Percentiles rank a stretch among this genome's conserved stretches.
These are phyloP conservation scores for Schwanniomyces occidentalis DNA, from an alignment of 805 yeast genomes.

Conservation along the genomic window DNA sequence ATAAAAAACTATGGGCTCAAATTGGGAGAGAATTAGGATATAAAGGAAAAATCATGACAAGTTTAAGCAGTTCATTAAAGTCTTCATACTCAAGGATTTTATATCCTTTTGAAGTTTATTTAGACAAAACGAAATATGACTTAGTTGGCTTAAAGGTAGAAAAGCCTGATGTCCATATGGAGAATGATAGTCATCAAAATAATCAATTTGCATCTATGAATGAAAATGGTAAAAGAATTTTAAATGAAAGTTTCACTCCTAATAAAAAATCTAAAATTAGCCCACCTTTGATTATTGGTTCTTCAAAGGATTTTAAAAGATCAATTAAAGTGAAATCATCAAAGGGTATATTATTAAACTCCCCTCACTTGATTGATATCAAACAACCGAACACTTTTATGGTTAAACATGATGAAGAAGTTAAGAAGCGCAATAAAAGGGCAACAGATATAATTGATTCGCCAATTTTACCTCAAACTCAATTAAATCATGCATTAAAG, in stretches of 20 bases:
- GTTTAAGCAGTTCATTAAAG: conserved; percentile 66
- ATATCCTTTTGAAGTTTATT: conserved; percentile 29
- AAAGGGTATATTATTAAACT: conserved; percentile 53
- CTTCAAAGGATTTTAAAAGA: conserved; percentile 47
- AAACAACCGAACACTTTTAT: conserved; percentile 25
- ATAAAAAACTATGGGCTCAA: conserved; percentile 76
- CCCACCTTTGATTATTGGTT: conserved; percentile 45
- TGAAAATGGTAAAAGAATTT: conserved; percentile 7
- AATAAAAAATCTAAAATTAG: conserved; percentile 2
- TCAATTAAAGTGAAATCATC: conserved; percentile 44
- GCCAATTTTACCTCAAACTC: conserved; percentile 19
- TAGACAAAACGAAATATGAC: conserved; percentile 13
- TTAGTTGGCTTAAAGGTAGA: conserved; percentile 16
- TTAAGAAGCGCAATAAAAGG: conserved; percentile 7
- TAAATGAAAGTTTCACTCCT: neutral
- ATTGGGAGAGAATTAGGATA: conserved; percentile 80
- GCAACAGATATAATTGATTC: conserved; percentile 10
- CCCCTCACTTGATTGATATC: conserved; percentile 49
- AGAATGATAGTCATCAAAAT: neutral
- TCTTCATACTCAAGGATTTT: conserved; percentile 51
- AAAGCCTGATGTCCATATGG: neutral
- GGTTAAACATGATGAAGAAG: conserved; percentile 11
- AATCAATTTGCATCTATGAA: conserved; percentile 3
- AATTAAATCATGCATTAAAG: conserved; percentile 14
- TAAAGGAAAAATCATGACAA: conserved; percentile 68